These are phyloP conservation scores for Jatropha podagrica DNA, from an alignment of 441 rosid species.

Conservation along the genomic window DNA sequence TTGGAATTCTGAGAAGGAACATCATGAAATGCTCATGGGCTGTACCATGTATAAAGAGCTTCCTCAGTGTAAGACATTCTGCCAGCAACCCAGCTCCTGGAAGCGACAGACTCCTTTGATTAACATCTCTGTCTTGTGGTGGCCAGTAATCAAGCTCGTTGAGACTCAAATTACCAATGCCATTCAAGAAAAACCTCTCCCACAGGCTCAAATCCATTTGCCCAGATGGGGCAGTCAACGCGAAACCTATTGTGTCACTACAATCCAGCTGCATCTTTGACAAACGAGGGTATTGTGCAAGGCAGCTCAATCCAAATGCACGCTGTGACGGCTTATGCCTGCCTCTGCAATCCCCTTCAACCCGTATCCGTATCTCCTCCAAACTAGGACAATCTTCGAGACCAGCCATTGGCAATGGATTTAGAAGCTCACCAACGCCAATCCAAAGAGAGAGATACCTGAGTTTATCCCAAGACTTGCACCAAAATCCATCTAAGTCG, in stretches of 20 bases:
- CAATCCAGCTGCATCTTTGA: conserved; percentile 84
- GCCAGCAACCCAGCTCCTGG: conserved; percentile 71
- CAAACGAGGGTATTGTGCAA: conserved; percentile 55
- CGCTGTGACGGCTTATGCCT: conserved; percentile 47
- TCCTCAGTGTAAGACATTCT: conserved; percentile 57
- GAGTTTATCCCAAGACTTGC: conserved; percentile 69
- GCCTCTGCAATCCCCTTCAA: conserved; percentile 86
- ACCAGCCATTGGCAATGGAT: conserved; percentile 56
- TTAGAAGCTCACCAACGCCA: conserved; percentile 60
- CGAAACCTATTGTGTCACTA: conserved; percentile 69
- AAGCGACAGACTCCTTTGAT: conserved; percentile 78
- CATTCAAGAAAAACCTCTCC: conserved; percentile 86
- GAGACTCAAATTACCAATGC: conserved; percentile 57
- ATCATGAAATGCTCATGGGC: conserved; percentile 89
- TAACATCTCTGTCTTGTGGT: conserved; percentile 84
- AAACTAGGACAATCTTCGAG: conserved; percentile 69
- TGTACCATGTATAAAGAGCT: conserved; percentile 88
- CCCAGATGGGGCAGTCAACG: conserved; percentile 76
- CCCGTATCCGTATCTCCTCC: conserved; percentile 71
- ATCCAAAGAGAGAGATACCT: conserved; percentile 75
- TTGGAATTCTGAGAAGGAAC: conserved; percentile 51
- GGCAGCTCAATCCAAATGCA: conserved; percentile 71
- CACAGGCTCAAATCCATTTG: conserved; percentile 87
- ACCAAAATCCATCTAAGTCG: conserved; percentile 39
- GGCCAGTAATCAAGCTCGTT: conserved; percentile 89